A percentile compares a stretch with the other conserved stretches of the same genome.
phyloP scores from a whole-genome alignment of 2,329 filamentous ascomycete genomes.

The Clarireedia monteithiana region DNA sequence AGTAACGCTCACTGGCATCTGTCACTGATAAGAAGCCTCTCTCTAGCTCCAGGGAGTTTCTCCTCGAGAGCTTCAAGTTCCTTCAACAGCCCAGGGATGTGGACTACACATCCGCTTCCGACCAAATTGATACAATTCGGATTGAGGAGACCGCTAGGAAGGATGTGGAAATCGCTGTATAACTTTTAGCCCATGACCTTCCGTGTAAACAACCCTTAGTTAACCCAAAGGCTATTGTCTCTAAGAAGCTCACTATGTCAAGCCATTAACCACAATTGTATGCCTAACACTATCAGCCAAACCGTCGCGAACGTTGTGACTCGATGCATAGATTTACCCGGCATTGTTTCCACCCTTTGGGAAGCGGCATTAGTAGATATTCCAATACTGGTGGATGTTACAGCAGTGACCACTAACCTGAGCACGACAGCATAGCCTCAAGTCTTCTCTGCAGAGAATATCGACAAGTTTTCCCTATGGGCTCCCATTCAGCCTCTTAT shows the following conservation, averaged over 20 bases:
- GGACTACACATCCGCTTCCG: slow-evolving; percentile 60
- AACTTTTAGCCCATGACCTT: background rate
- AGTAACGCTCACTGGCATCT: slow-evolving; percentile 9
- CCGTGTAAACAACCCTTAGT: background rate
- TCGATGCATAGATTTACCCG: slow-evolving; percentile 19
- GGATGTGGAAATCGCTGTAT: slow-evolving; percentile 39
- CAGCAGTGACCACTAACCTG: background rate
- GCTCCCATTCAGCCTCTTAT: background rate
- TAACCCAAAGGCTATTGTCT: background rate
- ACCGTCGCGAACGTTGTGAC: background rate
- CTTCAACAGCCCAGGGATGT: slow-evolving; percentile 59
- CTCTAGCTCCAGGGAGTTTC: slow-evolving; percentile 46
- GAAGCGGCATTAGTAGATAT: slow-evolving; percentile 18
- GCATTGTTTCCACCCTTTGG: slow-evolving; percentile 48
- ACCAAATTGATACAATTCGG: slow-evolving; percentile 65
- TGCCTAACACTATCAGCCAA: slow-evolving; percentile 15
- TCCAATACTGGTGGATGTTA: slow-evolving; percentile 10
- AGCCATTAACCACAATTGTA: slow-evolving; percentile 35
- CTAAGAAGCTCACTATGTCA: slow-evolving; percentile 29
- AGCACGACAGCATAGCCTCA: slow-evolving; percentile 8
- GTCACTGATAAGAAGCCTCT: slow-evolving; percentile 56
- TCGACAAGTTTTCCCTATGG: slow-evolving; percentile 51
- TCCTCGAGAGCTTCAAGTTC: slow-evolving; percentile 53
- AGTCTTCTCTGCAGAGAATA: slow-evolving; percentile 25
- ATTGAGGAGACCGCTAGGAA: slow-evolving; percentile 65